Conservation (phyloP, 2,329 filamentous ascomycete genomes). For the Knufia petricola region DNA sequence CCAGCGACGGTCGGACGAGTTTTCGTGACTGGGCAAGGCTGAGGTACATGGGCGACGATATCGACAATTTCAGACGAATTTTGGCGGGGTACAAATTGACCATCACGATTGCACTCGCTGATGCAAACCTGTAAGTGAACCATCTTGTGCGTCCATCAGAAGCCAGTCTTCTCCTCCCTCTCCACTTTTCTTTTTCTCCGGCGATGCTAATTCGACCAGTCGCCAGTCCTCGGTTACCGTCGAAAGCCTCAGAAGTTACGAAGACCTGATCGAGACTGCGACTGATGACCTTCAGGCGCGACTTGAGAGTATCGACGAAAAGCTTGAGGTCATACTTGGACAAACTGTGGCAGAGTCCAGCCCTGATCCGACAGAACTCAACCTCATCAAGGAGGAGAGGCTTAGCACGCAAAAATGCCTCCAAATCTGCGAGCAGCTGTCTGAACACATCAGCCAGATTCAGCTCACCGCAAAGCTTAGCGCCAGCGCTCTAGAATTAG, state of each 20-base stretch:
- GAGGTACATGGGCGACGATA: conserved; percentile 37
- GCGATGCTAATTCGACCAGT: conserved; percentile 23
- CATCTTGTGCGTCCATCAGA: too few relatives aligned
- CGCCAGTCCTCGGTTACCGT: conserved; percentile 27
- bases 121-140: conserved; percentile 36
- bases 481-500: conserved; percentile 3
- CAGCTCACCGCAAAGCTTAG: conserved; percentile 14
- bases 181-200: neutral
- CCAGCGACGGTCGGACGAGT: conserved; percentile 29
- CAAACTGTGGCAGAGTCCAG: conserved; percentile 11
- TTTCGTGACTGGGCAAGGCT: conserved; percentile 40
- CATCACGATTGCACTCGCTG: conserved; percentile 33
- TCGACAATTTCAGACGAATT: conserved; percentile 33
- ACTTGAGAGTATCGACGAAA: conserved; percentile 25
- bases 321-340: conserved; percentile 21
- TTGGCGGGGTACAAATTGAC: conserved; percentile 36
- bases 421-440: conserved; percentile 26
- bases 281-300: conserved; percentile 25
- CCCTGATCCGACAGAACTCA: conserved; percentile 21
- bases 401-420: conserved; percentile 27
- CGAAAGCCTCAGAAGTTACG: conserved; percentile 23
- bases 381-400: conserved; percentile 24
- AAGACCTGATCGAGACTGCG: conserved; percentile 23
- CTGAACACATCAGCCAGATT: conserved; percentile 26
- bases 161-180: neutral